Evolutionary conservation across 2,329 filamentous ascomycete genomes (phyloP).

Genomic region (Xylariaceae sp.): DNA sequence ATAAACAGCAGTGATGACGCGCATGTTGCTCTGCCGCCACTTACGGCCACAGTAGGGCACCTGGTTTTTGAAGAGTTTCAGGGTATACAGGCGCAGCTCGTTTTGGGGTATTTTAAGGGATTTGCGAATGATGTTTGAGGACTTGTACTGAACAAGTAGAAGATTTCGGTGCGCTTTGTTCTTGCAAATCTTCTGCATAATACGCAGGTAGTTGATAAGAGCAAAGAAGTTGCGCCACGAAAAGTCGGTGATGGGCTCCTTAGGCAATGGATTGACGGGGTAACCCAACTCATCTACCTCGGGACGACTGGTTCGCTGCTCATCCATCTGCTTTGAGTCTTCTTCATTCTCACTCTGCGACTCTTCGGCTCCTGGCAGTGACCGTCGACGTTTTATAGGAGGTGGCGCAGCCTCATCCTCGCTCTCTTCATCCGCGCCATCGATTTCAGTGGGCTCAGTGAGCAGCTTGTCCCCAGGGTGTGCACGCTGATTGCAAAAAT

Average conservation of each 20-base stretch:
- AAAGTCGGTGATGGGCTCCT: slow-evolving; percentile 83
- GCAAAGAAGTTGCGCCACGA: slow-evolving; percentile 96
- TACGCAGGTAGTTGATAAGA: slow-evolving; percentile 90
- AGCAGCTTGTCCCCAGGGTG: slow-evolving; percentile 38
- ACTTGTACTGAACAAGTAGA: slow-evolving; percentile 94
- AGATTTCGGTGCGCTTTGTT: slow-evolving; percentile 94
- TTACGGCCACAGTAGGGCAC: slow-evolving; percentile 98
- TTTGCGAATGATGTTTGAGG: slow-evolving; percentile 88
- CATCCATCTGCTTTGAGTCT: slow-evolving; percentile 40
- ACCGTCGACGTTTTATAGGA: slow-evolving; percentile 71
- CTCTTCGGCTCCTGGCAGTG: slow-evolving; percentile 48
- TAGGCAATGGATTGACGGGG: slow-evolving; percentile 72
- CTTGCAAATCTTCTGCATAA: slow-evolving; percentile 97
- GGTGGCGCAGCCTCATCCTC: slow-evolving; percentile 84
- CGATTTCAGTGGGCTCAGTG: slow-evolving; percentile 40
- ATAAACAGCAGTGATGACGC: slow-evolving; percentile 96
- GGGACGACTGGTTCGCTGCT: slow-evolving; percentile 50
- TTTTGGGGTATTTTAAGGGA: slow-evolving; percentile 89
- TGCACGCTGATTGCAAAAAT: slow-evolving; percentile 72
- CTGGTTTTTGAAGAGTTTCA: slow-evolving; percentile 98
- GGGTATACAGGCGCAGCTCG: slow-evolving; percentile 86
- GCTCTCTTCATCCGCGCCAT: slow-evolving; percentile 55
- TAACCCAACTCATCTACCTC: slow-evolving; percentile 89
- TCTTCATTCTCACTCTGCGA: slow-evolving; percentile 37
- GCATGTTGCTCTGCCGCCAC: slow-evolving; percentile 98